phyloP scores from a whole-genome alignment of 163 green algal species.

The Scenedesmus sp. region DNA sequence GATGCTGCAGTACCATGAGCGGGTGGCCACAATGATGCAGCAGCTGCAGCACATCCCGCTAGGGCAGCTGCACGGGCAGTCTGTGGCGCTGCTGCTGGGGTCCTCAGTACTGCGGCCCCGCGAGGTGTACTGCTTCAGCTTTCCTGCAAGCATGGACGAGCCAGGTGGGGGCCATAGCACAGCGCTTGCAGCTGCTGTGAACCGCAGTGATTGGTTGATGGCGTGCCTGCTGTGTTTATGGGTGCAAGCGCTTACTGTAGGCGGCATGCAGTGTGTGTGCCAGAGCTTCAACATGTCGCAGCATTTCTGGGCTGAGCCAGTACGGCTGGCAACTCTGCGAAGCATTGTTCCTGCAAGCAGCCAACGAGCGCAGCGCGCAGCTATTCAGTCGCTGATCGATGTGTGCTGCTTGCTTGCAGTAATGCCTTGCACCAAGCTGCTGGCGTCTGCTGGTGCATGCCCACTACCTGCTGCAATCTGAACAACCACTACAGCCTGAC shows the following conservation, averaged over 20 bases:
- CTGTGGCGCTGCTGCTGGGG: conserved; percentile 34
- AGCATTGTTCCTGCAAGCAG: neutral
- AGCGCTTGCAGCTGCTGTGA: neutral
- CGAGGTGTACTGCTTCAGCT: conserved; percentile 42
- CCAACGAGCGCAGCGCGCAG: neutral
- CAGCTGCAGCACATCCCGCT: conserved; percentile 9
- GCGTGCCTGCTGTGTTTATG: neutral
- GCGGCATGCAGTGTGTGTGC: too few relatives aligned
- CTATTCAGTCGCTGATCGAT: too few relatives aligned
- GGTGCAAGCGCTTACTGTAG: neutral
- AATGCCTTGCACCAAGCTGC: neutral
- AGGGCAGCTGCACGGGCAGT: neutral
- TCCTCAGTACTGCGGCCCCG: conserved; percentile 33
- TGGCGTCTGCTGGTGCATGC: neutral
- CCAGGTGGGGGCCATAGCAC: conserved; percentile 3
- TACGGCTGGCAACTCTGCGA: too few relatives aligned
- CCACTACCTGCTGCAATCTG: neutral
- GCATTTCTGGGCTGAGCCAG: too few relatives aligned
- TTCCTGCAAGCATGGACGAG: conserved; percentile 13
- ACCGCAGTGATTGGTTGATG: neutral
- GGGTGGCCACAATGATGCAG: neutral
- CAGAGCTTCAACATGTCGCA: too few relatives aligned
- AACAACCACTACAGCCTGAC: neutral
- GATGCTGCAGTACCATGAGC: conserved; percentile 33
- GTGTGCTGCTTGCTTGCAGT: neutral